Base-by-base conservation (phyloP, 2,329 filamentous ascomycete genomes). In the Lasiodiplodia citricola region DNA sequence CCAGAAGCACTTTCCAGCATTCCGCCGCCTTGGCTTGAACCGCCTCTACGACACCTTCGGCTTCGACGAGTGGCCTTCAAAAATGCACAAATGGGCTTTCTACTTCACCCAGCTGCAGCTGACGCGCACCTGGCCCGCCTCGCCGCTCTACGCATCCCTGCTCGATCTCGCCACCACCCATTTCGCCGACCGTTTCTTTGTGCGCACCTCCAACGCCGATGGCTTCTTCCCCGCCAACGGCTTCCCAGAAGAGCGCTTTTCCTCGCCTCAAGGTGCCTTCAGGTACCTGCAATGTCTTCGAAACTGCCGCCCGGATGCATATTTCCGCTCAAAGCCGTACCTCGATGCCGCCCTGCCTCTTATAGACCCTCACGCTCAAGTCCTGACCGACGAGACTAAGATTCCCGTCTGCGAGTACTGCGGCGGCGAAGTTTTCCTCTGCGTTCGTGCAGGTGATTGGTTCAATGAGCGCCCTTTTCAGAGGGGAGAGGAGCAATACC, bases 41-140 rank as follows among this genome's bases (percentile, higher is more conserved):
- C 74, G 74, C 7, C 64, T 80, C 7, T 79, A 79, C 68, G 75
- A 76, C 68, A 75, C 77, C n/a, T 78, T 80, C 56, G 76, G 77
- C 2, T 79, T 75, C 69, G 37, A 60, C 2, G 68, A 60, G 3
- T 80, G 78, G 74, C 71, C 72, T 3, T 74, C 72, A 3, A 74
- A 75, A 21, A 69, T 68, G 35, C 74, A 74, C 7, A 75, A 75
- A 60, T 80, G 76, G 78, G 73, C 75, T 0, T 79, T 79, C 58
- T 79, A 74, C 67, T 78, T 79, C 69, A 74, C 74, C 0, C 77
- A 79, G 60, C 69, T 78, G 5, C 66, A 67, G 7, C 74, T 78
- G 72, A 70, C 76, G 7, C 69, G 70, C 16, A 69, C 63, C 1
- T 79, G 77, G 77, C 71, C 73, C 1, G 41, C 23, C 31, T 79